phyloP scores from a whole-genome alignment of 2,329 filamentous ascomycete species.

The Didymella pinodella region DNA sequence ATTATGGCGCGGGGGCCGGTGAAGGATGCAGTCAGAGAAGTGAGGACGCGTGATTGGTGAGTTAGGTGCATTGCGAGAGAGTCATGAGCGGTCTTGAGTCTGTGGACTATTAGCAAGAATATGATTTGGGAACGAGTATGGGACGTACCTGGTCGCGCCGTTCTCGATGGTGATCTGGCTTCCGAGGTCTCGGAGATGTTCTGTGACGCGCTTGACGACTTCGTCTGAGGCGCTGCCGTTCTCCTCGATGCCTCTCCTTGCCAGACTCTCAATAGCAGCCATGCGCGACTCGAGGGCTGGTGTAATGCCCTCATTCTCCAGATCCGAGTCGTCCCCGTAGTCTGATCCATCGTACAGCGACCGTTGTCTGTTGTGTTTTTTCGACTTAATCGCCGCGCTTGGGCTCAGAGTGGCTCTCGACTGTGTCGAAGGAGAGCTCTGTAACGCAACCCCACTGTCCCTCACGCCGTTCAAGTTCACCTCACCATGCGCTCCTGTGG shows the following conservation, averaged over 20 bases:
- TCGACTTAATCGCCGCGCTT: constrained; percentile 41
- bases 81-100: constrained; percentile 77
- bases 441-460: constrained; percentile 58
- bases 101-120: constrained; percentile 48
- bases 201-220: constrained; percentile 73
- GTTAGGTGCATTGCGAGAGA: constrained; percentile 76
- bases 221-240: constrained; percentile 71
- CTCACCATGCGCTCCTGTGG: constrained; percentile 29
- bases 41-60: constrained; percentile 78
- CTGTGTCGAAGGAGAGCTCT: constrained; percentile 48
- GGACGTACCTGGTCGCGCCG: constrained; percentile 70
- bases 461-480: constrained; percentile 47
- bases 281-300: constrained; percentile 73
- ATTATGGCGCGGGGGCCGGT: constrained; percentile 72
- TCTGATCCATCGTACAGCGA: constrained; percentile 75
- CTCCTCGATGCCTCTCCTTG: constrained; percentile 67
- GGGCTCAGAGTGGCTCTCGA: constrained; percentile 50
- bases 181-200: constrained; percentile 74
- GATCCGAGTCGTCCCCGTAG: constrained; percentile 75
- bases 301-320: constrained; percentile 73
- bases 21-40: constrained; percentile 75
- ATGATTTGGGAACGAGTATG: neutral
- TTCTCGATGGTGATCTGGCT: constrained; percentile 77
- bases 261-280: constrained; percentile 75
- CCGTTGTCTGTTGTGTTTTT: constrained; percentile 53